Percentiles rank a stretch among this genome's conserved stretches.
Evolutionary conservation across 306 rosid genomes (phyloP).

Genomic region (Betula pendula): DNA sequence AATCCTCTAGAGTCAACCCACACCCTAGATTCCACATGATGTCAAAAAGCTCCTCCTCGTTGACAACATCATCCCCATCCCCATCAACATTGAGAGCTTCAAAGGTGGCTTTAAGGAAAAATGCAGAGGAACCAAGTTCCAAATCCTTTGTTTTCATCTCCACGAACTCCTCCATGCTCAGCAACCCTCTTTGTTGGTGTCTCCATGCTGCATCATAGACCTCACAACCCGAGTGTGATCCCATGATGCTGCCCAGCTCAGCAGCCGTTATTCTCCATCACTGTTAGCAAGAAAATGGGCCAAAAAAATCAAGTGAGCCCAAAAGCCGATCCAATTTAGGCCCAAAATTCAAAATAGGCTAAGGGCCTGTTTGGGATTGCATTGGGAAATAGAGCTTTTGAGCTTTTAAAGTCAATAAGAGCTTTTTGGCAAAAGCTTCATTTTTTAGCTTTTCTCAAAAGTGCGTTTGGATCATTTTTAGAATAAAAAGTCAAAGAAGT

Average conservation of each 20-base stretch:
- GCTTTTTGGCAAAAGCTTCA: too few species aligned
- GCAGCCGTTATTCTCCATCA: constrained; percentile 51
- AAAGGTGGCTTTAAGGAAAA: constrained; percentile 38
- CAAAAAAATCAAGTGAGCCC: too few species aligned
- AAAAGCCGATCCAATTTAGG: too few species aligned
- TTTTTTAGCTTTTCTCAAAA: too few species aligned
- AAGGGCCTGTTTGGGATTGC: too few species aligned
- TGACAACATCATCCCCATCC: constrained; percentile 44
- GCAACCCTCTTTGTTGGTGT: constrained; percentile 62
- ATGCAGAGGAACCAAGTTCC: constrained; percentile 45
- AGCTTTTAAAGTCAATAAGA: too few species aligned
- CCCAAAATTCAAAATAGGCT: too few species aligned
- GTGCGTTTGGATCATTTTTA: too few species aligned
- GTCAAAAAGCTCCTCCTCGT: constrained; percentile 55
- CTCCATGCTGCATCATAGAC: constrained; percentile 68
- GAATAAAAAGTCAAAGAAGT: too few species aligned
- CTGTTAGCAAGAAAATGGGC: too few species aligned
- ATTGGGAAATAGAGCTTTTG: too few species aligned
- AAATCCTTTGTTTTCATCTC: constrained; percentile 56
- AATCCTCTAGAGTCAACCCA: constrained; percentile 45
- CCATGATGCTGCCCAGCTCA: constrained; percentile 66
- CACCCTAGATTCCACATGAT: constrained; percentile 41
- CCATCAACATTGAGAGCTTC: constrained; percentile 49
- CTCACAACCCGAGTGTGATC: constrained; percentile 63
- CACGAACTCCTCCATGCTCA: constrained; percentile 48